phyloP scores from a whole-genome alignment of 2,329 filamentous ascomycete genomes.

The Penicillium oxalicum region DNA sequence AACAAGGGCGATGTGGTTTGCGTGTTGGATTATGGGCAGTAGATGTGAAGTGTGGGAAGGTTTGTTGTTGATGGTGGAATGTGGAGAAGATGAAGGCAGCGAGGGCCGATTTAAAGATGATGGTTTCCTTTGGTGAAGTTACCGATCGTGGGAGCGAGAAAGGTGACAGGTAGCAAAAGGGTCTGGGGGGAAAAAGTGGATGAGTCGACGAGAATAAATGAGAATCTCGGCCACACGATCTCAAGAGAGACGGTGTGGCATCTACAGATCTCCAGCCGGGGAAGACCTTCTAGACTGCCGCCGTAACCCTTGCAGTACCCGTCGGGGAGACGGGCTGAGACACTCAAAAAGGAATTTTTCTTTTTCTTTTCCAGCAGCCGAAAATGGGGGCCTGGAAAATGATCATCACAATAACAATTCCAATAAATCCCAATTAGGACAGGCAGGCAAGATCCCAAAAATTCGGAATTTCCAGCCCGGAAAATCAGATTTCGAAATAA shows the following conservation, averaged over 20 bases:
- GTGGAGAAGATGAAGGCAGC: background rate
- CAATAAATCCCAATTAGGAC: too few relatives aligned
- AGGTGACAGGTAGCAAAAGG: constrained; percentile 2
- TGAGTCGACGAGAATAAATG: constrained; percentile 2
- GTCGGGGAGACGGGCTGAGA: constrained; percentile 10
- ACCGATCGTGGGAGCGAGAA: background rate
- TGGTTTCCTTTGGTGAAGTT: background rate
- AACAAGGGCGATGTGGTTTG: too few relatives aligned
- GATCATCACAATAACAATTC: too few relatives aligned
- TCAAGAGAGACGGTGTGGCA: constrained; percentile 11
- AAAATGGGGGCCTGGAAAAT: too few relatives aligned
- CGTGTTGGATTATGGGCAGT: background rate
- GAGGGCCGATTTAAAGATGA: background rate
- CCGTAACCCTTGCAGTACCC: constrained; percentile 21
- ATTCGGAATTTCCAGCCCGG: too few relatives aligned
- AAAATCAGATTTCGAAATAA: too few relatives aligned
- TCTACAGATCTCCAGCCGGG: constrained; percentile 19
- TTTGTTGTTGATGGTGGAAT: background rate
- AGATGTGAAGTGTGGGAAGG: background rate
- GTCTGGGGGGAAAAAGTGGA: background rate
- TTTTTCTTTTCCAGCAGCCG: background rate
- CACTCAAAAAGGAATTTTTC: constrained; percentile 1
- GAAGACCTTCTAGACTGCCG: constrained; percentile 24
- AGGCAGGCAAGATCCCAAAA: too few relatives aligned
- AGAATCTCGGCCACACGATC: constrained; percentile 10